Evolutionary conservation across 2,329 filamentous ascomycete species (phyloP).

Genomic region (Sporothrix globosa): DNA sequence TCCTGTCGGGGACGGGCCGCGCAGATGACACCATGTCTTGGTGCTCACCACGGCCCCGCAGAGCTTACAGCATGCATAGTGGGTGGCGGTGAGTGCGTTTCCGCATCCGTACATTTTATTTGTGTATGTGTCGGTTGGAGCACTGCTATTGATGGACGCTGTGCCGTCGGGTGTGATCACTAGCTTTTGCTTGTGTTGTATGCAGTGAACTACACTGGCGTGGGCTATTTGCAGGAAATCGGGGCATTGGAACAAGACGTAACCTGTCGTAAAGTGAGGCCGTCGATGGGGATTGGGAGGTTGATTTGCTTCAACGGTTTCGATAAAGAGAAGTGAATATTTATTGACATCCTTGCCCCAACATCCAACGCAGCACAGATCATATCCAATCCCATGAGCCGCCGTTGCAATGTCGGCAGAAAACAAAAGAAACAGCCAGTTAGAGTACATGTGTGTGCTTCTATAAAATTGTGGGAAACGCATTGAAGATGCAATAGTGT

Average conservation of each 20-base stretch:
- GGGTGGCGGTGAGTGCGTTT: conserved; percentile 24
- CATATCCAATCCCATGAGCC: background rate
- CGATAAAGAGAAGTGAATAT: background rate
- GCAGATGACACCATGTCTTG: background rate
- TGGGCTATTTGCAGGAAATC: background rate
- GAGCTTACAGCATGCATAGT: background rate
- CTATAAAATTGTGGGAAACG: background rate
- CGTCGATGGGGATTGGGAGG: too few relatives aligned
- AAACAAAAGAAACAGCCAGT: background rate
- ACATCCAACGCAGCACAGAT: background rate
- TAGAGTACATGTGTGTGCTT: background rate
- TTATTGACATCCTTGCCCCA: background rate
- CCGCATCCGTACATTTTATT: conserved; percentile 35
- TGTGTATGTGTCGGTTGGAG: background rate
- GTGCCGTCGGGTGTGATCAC: background rate
- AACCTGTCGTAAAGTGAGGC: conserved; percentile 19
- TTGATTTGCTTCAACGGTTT: too few relatives aligned
- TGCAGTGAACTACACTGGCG: background rate
- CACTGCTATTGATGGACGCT: background rate
- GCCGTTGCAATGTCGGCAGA: background rate
- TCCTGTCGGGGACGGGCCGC: conserved; percentile 12
- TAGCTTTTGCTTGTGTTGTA: background rate
- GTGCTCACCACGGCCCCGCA: background rate
- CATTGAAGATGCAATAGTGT: background rate
- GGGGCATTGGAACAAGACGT: background rate